Percentiles rank a stretch among this genome's conserved stretches.
Conservation (phyloP, 2,329 filamentous ascomycete genomes). For the Albophoma yamanashiensis region DNA sequence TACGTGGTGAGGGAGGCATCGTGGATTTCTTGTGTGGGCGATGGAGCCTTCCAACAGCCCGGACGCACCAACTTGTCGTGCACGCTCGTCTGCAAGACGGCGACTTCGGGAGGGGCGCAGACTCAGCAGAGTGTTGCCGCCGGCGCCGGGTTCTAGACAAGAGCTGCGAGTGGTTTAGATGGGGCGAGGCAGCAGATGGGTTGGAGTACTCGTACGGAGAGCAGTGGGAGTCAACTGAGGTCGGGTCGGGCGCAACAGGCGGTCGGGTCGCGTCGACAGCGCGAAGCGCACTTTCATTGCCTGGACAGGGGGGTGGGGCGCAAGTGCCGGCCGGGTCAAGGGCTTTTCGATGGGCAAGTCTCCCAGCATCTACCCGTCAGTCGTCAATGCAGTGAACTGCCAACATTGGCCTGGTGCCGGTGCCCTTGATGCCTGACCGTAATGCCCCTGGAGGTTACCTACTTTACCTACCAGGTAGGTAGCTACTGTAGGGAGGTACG, state of each 20-base stretch:
- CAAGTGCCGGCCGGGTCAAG: not conserved
- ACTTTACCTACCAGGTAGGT: too few relatives aligned
- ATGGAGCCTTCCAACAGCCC: not conserved
- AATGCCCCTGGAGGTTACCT: too few relatives aligned
- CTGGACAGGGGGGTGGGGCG: not conserved
- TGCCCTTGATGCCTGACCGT: not conserved
- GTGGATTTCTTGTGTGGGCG: slow-evolving; percentile 3
- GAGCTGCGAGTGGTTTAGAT: not conserved
- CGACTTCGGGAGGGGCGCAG: not conserved
- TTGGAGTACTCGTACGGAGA: not conserved
- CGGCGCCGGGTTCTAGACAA: not conserved
- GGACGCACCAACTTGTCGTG: not conserved
- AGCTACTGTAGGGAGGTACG: too few relatives aligned
- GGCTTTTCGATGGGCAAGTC: not conserved
- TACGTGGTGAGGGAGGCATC: slow-evolving; percentile 36
- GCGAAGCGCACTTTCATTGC: not conserved
- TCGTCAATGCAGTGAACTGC: not conserved
- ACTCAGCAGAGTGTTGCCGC: not conserved
- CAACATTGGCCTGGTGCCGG: not conserved
- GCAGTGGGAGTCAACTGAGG: not conserved
- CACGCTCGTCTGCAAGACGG: not conserved
- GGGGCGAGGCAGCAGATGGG: not conserved
- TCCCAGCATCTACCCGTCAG: not conserved
- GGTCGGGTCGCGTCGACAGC: not conserved
- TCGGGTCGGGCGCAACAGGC: not conserved